Percentiles rank a stretch among this genome's conserved stretches.
These are phyloP conservation scores for Aspergillus leporis DNA, from an alignment of 495 filamentous ascomycete species.

Conservation along the genomic window DNA sequence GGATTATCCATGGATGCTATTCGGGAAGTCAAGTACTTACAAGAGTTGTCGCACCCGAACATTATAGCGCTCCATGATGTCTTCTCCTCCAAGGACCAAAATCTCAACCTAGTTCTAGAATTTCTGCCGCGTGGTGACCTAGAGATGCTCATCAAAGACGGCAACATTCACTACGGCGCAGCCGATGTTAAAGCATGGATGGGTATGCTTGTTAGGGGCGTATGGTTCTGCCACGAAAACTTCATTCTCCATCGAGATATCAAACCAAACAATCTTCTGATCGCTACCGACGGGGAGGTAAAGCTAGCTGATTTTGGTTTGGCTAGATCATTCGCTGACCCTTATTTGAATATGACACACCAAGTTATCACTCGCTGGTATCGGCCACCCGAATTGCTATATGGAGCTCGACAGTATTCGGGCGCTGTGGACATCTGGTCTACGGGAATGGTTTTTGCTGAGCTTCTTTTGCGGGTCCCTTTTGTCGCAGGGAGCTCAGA, in stretches of 20 bases:
- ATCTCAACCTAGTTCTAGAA: conserved; percentile 92
- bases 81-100: conserved; percentile 90
- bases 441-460: conserved; percentile 90
- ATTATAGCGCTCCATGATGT: conserved; percentile 89
- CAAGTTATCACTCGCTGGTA: conserved; percentile 98
- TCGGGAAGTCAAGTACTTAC: conserved; percentile 90
- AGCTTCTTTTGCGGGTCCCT: conserved; percentile 78
- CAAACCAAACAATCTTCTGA: conserved; percentile 97
- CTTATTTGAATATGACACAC: conserved; percentile 82
- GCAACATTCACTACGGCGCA: conserved; percentile 68
- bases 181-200: conserved; percentile 98
- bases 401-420: conserved; percentile 84
- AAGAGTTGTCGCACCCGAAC: conserved; percentile 94
- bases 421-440: conserved; percentile 94
- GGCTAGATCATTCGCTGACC: conserved; percentile 84
- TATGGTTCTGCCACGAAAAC: conserved; percentile 97
- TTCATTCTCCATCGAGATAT: conserved; percentile 96
- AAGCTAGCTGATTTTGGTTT: conserved; percentile 98
- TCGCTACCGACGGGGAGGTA: conserved; percentile 87
- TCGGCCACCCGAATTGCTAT: conserved; percentile 89
- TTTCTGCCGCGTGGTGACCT: conserved; percentile 89
- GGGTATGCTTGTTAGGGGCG: conserved; percentile 88
- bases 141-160: conserved; percentile 88
- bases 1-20: conserved; percentile 92
- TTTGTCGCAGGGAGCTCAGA: conserved; percentile 81